phyloP scores from a whole-genome alignment of 345 rosid genomes.

The Dimocarpus longan region DNA sequence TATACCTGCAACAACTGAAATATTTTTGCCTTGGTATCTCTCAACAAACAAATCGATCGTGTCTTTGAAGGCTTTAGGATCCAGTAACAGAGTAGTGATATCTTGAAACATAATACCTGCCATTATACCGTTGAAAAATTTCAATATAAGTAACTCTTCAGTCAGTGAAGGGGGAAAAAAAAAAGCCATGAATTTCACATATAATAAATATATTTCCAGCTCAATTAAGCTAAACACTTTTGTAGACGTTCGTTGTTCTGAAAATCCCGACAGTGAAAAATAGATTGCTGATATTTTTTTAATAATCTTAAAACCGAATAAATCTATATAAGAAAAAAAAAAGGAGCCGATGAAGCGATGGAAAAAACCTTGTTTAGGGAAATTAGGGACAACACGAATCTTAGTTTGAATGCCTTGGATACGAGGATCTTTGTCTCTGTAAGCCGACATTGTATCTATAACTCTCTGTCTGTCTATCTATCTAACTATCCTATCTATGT shows the following conservation, averaged over 20 bases:
- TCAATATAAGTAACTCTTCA: not conserved
- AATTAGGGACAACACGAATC: conserved; percentile 90
- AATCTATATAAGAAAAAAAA: not conserved
- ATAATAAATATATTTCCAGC: not conserved
- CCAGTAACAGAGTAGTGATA: conserved; percentile 85
- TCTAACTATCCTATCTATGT: not conserved
- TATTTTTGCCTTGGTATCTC: conserved; percentile 82
- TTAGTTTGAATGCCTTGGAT: conserved; percentile 65
- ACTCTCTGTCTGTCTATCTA: conserved; percentile 10
- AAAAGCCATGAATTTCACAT: not conserved
- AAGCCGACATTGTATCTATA: conserved; percentile 62
- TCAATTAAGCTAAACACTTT: not conserved
- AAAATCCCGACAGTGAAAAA: not conserved
- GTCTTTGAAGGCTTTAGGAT: conserved; percentile 89
- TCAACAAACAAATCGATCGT: conserved; percentile 90
- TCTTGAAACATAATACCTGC: conserved; percentile 98
- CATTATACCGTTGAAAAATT: conserved; percentile 17
- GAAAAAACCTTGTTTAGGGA: conserved; percentile 71
- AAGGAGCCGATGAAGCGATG: not conserved
- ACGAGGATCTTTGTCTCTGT: conserved; percentile 69
- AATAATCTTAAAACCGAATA: conserved; percentile 13
- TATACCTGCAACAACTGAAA: conserved; percentile 96
- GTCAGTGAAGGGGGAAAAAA: not conserved
- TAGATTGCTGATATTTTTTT: not conserved
- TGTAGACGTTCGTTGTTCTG: no score